Evolutionary conservation across 2,329 filamentous ascomycete species (phyloP), one percentile per base, ranked within the genome.

Genomic region (Grosmannia clavigera): DNA sequence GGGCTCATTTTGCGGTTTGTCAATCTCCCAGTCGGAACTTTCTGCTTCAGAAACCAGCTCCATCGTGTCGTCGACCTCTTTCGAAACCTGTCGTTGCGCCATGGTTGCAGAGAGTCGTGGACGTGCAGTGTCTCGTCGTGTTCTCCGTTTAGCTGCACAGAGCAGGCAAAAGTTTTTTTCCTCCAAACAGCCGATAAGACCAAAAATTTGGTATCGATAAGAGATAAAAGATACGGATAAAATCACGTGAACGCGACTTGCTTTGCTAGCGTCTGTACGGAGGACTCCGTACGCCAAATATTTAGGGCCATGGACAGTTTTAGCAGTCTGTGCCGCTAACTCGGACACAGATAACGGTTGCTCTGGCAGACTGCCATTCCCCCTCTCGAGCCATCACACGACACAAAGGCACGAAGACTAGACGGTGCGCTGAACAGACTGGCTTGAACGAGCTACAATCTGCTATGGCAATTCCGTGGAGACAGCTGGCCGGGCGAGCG

Each of bases 11-110:
- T 55, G 19, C 16, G 43, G 43, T 5, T 56, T 3, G 54, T 56
- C 54, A 31, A 56, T 56, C 38, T 56, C 54, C 54, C 54, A 56
- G 25, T 56, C 54, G 9, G 54, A 56, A 25, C 55, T 48, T 16
- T 50, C 55, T 35, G 63, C 58, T 48, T 64, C 60, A 3, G 62
- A 63, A 33, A 58, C 55, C 12, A 64, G 62, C 12, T 31, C 38
- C n/a, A 40, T 14, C 5, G 2, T 19, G 14, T 29, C 38, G 12
- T 14, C 19, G 7, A 29, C 25, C 16, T 35, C 29, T 9, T 51
- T 33, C 10, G 33, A 48, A 16, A 2, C 35, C 22, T 53, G n/a
- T 48, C 19, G 16, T 38, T 22, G 35, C 35, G 54, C 29, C 58
- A 63, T 63, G 55, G 51, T 58, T 12, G 48, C 57, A 12, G 40